Evolutionary conservation across 2,329 filamentous ascomycete species (phyloP), one percentile per base, ranked within the genome.

Genomic region (Thelonectria olida): DNA sequence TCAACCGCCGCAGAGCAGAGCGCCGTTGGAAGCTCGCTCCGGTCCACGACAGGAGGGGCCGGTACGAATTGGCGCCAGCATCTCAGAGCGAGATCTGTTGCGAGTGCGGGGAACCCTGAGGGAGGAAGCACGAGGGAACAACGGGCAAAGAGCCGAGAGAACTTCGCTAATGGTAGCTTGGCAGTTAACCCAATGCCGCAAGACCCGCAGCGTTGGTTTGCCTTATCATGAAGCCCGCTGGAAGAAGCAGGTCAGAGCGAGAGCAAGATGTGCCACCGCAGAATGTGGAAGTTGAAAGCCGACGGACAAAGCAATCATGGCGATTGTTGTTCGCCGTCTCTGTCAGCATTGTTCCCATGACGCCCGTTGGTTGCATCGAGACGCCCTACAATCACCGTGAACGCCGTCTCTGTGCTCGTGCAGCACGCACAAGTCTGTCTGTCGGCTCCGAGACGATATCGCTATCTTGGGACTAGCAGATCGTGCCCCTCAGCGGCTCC

Each of bases 221-320:
- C 6, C 52, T 54, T 54, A 47, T 47, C 52, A 47, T 27, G 17
- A 19, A 44, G 17, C 19, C 19, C 20, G 28, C 28, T 45, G 15
- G 52, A 54, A 54, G 6, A 20, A 20, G 52, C 20, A 54, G 41
- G 27, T 20, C 28, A 38, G 15, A 54, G 52, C 52, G 52, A 54
- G 8, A 15, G 25, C 6, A 15, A 34, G 12, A 8, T 5, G 36
- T 6, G 5, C 13, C n/a, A n/a, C 9, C 17, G 15, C 17, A 39
- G 36, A 44, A 44, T 23, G 5, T 5, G 41, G 41, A 22, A 44
- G 19, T 25, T 44, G 20, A 44, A 44, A 44, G 41, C 41, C 41
- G 41, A 25, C 12, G 22, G 20, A 9, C 22, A 19, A 44, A 23
- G 19, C 19, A 22, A 44, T 44, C 22, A 15, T 8, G 39, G 39